phyloP scores from a whole-genome alignment of 129 eudicot species.

The Pseudognaphalium luteoalbum region DNA sequence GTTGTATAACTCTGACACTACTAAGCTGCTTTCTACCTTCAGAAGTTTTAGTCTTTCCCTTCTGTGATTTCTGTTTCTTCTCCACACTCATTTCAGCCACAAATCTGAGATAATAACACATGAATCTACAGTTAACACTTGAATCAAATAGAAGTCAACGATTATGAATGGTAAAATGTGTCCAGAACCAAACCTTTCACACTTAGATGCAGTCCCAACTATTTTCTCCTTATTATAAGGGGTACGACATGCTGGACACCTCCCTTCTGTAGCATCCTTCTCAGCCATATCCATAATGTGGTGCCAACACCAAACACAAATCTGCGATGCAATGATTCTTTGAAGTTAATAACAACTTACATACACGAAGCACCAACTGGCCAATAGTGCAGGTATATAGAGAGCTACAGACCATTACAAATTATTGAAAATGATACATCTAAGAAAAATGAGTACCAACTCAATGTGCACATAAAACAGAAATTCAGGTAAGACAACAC shows the following conservation, averaged over 20 bases:
- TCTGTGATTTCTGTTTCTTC: constrained; percentile 69
- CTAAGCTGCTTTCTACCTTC: constrained; percentile 94
- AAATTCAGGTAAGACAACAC: no score
- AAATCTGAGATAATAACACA: constrained; percentile 45
- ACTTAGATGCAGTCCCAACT: constrained; percentile 77
- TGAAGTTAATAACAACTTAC: background rate
- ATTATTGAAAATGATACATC: background rate
- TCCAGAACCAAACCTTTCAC: constrained; percentile 63
- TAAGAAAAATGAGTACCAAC: no score
- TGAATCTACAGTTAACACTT: constrained; percentile 4
- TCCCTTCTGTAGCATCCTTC: constrained; percentile 91
- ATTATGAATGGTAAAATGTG: background rate
- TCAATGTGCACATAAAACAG: no score
- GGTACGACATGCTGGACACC: constrained; percentile 96
- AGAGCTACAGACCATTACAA: background rate
- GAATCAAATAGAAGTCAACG: constrained; percentile 7
- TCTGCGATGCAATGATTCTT: constrained; percentile 41
- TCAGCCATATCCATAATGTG: constrained; percentile 99
- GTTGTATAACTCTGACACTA: constrained; percentile 92
- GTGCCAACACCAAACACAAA: constrained; percentile 99
- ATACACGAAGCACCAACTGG: background rate
- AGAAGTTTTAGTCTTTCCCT: constrained; percentile 71
- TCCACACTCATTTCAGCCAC: constrained; percentile 86
- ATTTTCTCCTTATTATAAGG: constrained; percentile 94
- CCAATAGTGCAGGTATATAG: background rate